Conservation (phyloP, 306 rosid genomes). For the Prunus padus region DNA sequence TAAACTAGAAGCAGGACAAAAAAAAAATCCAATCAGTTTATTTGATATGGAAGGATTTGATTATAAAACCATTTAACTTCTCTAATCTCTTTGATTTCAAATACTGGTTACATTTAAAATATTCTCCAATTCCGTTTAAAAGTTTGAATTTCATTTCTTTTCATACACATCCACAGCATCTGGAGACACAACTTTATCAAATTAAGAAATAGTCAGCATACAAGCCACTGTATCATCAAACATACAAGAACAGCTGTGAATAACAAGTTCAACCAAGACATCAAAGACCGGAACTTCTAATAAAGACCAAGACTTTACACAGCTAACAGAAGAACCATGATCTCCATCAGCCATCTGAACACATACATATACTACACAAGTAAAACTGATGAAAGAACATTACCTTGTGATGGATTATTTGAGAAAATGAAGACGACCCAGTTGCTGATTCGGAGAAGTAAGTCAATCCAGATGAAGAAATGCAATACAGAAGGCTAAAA, state of each 20-base stretch:
- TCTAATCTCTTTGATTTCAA: neutral
- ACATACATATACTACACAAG: neutral
- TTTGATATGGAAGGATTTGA: neutral
- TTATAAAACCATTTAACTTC: neutral
- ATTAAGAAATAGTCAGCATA: neutral
- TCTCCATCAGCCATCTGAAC: neutral
- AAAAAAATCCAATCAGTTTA: neutral
- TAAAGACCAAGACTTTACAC: neutral
- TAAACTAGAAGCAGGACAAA: neutral
- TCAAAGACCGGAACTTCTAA: neutral
- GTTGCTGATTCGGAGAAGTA: slow-evolving; percentile 20
- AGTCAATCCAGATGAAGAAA: slow-evolving; percentile 29
- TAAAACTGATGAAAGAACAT: neutral
- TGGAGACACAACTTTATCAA: neutral
- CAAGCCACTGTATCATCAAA: neutral
- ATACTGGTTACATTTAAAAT: neutral
- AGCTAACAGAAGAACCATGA: neutral
- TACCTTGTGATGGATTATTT: slow-evolving; percentile 24
- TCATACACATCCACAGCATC: neutral
- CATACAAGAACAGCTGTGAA: neutral
- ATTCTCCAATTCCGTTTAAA: neutral
- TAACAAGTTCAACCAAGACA: neutral
- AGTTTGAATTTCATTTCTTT: neutral
- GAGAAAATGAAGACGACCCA: slow-evolving; percentile 18
- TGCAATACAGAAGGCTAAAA: neutral